Evolutionary conservation across 2,329 filamentous ascomycete species (phyloP), one percentile per base, ranked within the genome.

Genomic region (Talaromyces sp.): DNA sequence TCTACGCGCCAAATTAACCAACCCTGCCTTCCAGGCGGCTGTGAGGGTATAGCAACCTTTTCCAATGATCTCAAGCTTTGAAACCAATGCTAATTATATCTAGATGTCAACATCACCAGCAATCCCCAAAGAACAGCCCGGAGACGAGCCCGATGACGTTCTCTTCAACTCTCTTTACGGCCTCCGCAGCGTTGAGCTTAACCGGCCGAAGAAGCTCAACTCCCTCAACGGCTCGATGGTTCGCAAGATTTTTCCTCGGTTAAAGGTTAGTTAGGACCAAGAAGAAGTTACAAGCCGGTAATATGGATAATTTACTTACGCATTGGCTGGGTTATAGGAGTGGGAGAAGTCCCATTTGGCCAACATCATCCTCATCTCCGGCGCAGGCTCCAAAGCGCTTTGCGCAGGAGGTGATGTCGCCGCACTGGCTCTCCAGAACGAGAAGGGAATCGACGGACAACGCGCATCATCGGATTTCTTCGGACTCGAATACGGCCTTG

Each of bases 341-440:
- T 99, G 92, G 92, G 86, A 90, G 67, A 94, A 95, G 75, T 97
- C 93, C 24, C 88, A 96, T 69, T 81, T 99, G 77, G 92, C 94
- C 51, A 96, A 96, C 72, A 86, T 97, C 6, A 78, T 99, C 52
- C 84, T 99, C 62, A 87, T 99, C 73, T 96, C 96, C 75, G 94
- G 94, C 57, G 85, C 89, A 20, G 95, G 94, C 14, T 81, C 86
- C 33, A 88, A 84, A 74, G 90, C 93, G 20, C 88, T 99, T 64
- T 99, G 94, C 71, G 91, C 94, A 2, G 94, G 94, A 62, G 94
- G 94, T 54, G 94, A 99, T 72, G 92, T 99, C 36, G 83, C 84
- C 16, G 85, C 82, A 39, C 85, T 99, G 57, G 93, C 91, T 33
- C 61, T 83, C 57, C 83, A 85, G 72, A 97, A 96, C 72, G 68